A percentile compares a stretch with the other conserved stretches of the same genome.
phyloP scores from a whole-genome alignment of 768 basidiomycete species.

The Xerocomellus dryophilus region DNA sequence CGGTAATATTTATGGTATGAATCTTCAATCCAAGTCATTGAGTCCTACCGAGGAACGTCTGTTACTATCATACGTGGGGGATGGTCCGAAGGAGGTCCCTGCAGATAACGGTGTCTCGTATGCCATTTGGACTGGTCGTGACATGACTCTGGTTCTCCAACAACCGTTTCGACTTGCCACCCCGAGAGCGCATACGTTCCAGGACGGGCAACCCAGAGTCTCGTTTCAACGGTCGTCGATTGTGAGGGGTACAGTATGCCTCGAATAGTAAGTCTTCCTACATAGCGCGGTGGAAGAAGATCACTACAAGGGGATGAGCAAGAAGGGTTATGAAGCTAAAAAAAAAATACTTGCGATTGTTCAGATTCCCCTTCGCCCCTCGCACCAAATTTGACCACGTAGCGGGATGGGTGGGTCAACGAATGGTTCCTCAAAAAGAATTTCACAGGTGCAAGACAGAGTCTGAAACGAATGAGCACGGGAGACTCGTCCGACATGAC shows the following conservation, averaged over 20 bases:
- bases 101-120: conserved; percentile 40
- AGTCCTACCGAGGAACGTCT: conserved; percentile 11
- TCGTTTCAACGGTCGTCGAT: conserved; percentile 42
- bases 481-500: not conserved
- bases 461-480: conserved; percentile 38
- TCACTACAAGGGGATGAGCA: conserved; percentile 32
- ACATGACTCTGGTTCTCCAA: conserved; percentile 38
- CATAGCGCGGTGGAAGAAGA: conserved; percentile 52
- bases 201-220: conserved; percentile 59
- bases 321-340: not conserved
- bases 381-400: conserved; percentile 48
- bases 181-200: conserved; percentile 62
- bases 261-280: conserved; percentile 65
- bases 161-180: conserved; percentile 69
- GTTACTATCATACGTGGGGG: conserved; percentile 36
- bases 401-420: conserved; percentile 55
- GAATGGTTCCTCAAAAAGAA: conserved; percentile 74
- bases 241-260: conserved; percentile 54
- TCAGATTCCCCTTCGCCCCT: conserved; percentile 20
- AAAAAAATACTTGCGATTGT: conserved; percentile 19
- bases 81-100: conserved; percentile 32
- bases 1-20: conserved; percentile 17
- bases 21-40: not conserved
- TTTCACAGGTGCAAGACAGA: conserved; percentile 49
- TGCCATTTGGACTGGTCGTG: conserved; percentile 27